Conservation (phyloP, 148 eudicot genomes). For the Vaccinium myrtillus region DNA sequence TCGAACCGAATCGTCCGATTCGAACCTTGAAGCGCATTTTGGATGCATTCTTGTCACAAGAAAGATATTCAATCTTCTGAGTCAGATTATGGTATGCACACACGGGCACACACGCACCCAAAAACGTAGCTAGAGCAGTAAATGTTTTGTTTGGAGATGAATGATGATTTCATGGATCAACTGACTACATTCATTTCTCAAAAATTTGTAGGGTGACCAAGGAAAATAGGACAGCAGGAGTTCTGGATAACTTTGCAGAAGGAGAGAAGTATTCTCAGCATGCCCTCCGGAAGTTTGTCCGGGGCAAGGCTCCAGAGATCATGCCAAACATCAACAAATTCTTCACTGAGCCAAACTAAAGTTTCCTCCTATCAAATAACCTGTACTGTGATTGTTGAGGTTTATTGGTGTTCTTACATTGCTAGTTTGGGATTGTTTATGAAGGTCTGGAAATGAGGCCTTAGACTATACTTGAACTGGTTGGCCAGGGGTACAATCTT, state of each 20-base stretch:
- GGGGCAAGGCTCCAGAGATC: conserved; percentile 65
- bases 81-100: not conserved
- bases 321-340: conserved; percentile 75
- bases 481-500: not conserved
- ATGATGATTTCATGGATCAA: not conserved
- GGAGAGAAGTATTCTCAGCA: conserved; percentile 73
- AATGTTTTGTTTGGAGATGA: not conserved
- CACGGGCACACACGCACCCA: not conserved
- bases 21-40: not conserved
- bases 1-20: no score
- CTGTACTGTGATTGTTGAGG: not conserved
- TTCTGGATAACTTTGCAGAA: conserved; percentile 65
- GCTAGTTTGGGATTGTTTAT: not conserved
- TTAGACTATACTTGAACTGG: not conserved
- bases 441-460: not conserved
- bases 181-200: not conserved
- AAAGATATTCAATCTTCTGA: not conserved
- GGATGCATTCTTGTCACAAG: not conserved
- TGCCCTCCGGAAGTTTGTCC: conserved; percentile 65
- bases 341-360: conserved; percentile 62
- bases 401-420: not conserved
- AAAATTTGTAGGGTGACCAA: conserved; percentile 59
- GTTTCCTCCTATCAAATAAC: conserved; percentile 1
- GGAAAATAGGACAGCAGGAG: conserved; percentile 80
- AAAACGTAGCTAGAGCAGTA: not conserved